These are phyloP conservation scores for Cronartium quercuum DNA, from an alignment of 1,284 basidiomycete genomes.

Conservation along the genomic window DNA sequence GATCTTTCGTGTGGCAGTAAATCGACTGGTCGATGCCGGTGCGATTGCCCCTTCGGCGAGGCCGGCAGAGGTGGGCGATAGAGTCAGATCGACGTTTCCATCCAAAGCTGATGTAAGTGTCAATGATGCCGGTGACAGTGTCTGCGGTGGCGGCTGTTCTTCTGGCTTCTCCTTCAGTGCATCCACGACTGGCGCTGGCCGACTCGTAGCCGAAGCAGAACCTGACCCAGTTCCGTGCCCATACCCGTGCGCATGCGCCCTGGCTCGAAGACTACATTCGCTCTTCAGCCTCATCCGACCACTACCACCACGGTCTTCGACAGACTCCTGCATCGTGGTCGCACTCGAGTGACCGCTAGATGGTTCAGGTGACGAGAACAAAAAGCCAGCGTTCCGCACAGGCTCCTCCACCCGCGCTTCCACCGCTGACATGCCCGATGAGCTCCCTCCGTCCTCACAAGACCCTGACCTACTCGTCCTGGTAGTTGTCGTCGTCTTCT, in stretches of 20 bases:
- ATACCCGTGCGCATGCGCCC: no score
- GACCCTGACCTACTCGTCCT: background rate
- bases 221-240: no score
- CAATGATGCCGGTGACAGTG: no score
- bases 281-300: background rate
- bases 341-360: background rate
- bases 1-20: background rate
- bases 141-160: no score
- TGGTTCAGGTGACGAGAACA: background rate
- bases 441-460: background rate
- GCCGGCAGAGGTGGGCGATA: background rate
- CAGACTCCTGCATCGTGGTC: background rate
- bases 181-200: no score
- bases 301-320: background rate
- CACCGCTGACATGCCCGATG: background rate
- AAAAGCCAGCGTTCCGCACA: background rate
- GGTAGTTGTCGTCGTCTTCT: background rate
- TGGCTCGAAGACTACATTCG: background rate
- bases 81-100: background rate
- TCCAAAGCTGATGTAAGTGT: no score
- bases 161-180: no score
- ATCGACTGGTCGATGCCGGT: background rate
- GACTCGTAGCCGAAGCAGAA: no score
- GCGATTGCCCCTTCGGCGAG: background rate
- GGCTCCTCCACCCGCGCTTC: background rate